These are phyloP conservation scores for Noccaea caerulescens DNA, from an alignment of 345 rosid species.

Conservation along the genomic window DNA sequence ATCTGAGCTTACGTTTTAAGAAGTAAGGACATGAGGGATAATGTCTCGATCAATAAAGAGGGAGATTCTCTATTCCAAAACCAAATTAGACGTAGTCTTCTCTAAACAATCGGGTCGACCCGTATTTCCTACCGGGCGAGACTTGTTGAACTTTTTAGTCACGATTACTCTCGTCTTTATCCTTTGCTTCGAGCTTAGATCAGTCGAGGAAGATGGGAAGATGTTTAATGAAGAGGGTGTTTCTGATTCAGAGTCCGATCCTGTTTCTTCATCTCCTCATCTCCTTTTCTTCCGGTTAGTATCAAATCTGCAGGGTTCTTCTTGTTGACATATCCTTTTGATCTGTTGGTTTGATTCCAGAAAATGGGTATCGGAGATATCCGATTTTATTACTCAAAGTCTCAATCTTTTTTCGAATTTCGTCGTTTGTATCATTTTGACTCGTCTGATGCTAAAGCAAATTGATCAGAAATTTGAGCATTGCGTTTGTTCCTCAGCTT, in stretches of 20 bases:
- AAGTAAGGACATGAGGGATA: no score
- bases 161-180: constrained; percentile 28
- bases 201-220: constrained; percentile 38
- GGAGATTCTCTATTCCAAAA: constrained; percentile 9
- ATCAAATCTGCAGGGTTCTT: constrained; percentile 22
- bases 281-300: constrained; percentile 43
- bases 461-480: constrained; percentile 14
- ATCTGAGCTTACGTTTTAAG: no score
- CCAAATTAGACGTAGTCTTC: constrained; percentile 23
- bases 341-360: constrained; percentile 27
- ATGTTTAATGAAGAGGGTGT: constrained; percentile 30
- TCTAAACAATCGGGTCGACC: constrained; percentile 29
- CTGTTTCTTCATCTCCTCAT: constrained; percentile 44
- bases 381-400: constrained; percentile 3
- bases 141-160: constrained; percentile 36
- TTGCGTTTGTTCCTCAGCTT: constrained; percentile 21
- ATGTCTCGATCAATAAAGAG: not conserved
- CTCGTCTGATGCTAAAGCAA: not conserved
- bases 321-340: constrained; percentile 10
- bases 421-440: constrained; percentile 3
- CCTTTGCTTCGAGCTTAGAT: constrained; percentile 28
- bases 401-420: not conserved
- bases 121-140: constrained; percentile 16
- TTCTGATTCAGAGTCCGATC: constrained; percentile 41
- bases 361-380: constrained; percentile 6